Conservation (phyloP, 805 yeast species). For the Wickerhamiella slavikovae region DNA sequence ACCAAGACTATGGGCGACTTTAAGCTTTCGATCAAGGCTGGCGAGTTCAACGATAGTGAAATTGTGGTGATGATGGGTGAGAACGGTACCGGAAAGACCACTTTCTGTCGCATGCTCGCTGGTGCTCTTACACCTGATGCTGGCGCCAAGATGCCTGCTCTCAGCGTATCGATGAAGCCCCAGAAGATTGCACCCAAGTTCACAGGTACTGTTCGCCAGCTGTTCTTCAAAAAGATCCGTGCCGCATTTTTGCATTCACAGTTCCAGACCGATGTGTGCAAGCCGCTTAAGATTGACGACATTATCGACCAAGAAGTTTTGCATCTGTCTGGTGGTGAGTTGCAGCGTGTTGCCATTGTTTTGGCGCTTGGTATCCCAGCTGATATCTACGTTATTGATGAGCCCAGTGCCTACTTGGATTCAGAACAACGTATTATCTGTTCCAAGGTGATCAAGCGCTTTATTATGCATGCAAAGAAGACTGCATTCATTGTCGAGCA, state of each 20-base stretch:
- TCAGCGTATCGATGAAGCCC: constrained; percentile 94
- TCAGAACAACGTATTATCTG: constrained; percentile 99
- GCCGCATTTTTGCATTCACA: constrained; percentile 89
- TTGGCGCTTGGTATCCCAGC: constrained; percentile 87
- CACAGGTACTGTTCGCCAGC: constrained; percentile 95
- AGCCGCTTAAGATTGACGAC: constrained; percentile 83
- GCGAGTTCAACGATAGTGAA: constrained; percentile 91
- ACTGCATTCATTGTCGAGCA: constrained; percentile 99
- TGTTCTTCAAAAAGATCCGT: constrained; percentile 90
- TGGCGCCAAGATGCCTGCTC: constrained; percentile 58
- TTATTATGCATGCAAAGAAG: constrained; percentile 87
- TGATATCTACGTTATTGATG: constrained; percentile 91
- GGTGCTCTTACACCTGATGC: constrained; percentile 82
- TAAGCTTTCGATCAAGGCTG: constrained; percentile 58
- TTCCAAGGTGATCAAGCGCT: constrained; percentile 94
- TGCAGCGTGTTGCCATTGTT: constrained; percentile 97
- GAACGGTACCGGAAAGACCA: constrained; percentile 98
- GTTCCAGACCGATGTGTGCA: constrained; percentile 94
- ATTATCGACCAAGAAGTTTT: constrained; percentile 96
- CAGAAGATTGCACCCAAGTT: constrained; percentile 98
- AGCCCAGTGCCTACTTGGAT: constrained; percentile 96
- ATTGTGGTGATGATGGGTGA: constrained; percentile 99
- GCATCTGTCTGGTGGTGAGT: constrained; percentile 96
- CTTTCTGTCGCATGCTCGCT: constrained; percentile 86
- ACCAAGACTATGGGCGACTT: constrained; percentile 90